Evolutionary conservation across 1,284 basidiomycete genomes (phyloP), one percentile per base, ranked within the genome.

Genomic region (Boletellus deceptivus): DNA sequence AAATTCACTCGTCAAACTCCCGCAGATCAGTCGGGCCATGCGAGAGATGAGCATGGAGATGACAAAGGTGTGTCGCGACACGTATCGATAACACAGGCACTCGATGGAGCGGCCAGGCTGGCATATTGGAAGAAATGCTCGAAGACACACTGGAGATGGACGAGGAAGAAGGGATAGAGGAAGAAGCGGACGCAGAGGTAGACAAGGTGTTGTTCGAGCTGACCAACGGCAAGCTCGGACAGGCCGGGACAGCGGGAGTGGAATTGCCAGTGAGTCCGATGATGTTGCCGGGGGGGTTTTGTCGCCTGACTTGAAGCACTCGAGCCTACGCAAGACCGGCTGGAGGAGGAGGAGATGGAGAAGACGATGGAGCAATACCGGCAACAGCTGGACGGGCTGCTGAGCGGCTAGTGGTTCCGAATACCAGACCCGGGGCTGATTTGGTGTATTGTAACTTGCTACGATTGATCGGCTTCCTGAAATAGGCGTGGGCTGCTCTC

Each of bases 11-110:
- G 78, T 99, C 62, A 94, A 87, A 66, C 76, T 99, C 33, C 97
- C 97, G 16, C 92, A 99, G 68, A 84, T 99, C 48, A 91, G 86
- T 67, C 87, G 86, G 57, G 82, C 84, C 0, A 99, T 99, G 97
- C 83, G 93, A 27, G 90, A 98, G 65, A 96, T 99, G 93, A 92
- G 89, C 62, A 91, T 94, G 84, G 96, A 99, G 71, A 98, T 99
- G 94, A 98, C 92, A 58, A 98, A 98, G 82, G 93, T 90, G 54
- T 20, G 69, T 33, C 46, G 29, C n/a, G 36, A 43, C 43, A 16
- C 34, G 22, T 29, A 16, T 39, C 33, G 7, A 43, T 18, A 7
- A 7, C 16, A 41, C 37, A 25, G 13, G 34, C 40, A 9, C 45
- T 68, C 6, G 63, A 11, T 49, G 4, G 29, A 42, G 31, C 35